phyloP scores from a whole-genome alignment of 2,329 filamentous ascomycete species.

The Sordariomycetes sp. region DNA sequence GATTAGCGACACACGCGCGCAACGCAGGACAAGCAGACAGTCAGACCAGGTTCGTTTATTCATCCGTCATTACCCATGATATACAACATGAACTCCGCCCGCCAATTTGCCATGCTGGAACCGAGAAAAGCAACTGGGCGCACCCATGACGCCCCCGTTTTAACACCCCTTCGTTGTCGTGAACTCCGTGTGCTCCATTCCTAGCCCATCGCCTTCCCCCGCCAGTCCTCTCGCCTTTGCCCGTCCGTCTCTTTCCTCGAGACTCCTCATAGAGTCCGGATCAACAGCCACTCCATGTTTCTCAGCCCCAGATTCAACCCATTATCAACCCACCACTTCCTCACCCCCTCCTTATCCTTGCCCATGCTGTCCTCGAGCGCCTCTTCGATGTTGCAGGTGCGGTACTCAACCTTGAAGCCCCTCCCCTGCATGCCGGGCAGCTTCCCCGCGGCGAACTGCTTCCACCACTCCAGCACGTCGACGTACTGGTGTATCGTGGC shows the following conservation, averaged over 20 bases:
- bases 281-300: constrained; percentile 84
- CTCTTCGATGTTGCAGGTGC: constrained; percentile 92
- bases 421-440: constrained; percentile 42
- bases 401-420: constrained; percentile 72
- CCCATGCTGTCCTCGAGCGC: constrained; percentile 79
- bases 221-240: too few relatives aligned
- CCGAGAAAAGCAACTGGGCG: background rate
- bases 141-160: background rate
- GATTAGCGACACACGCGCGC: background rate
- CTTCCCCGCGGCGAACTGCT: constrained; percentile 49
- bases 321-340: constrained; percentile 81
- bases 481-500: constrained; percentile 82
- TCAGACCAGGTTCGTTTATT: background rate
- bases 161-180: background rate
- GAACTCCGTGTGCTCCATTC: background rate
- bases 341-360: constrained; percentile 56
- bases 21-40: background rate
- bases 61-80: background rate
- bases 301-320: constrained; percentile 72
- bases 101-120: background rate
- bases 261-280: constrained; percentile 51
- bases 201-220: background rate
- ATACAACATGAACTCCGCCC: background rate
- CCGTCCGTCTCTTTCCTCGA: background rate
- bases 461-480: constrained; percentile 88